Conservation (phyloP, 1,139 yeast genomes). For the Sugiyamaella neomexicana region DNA sequence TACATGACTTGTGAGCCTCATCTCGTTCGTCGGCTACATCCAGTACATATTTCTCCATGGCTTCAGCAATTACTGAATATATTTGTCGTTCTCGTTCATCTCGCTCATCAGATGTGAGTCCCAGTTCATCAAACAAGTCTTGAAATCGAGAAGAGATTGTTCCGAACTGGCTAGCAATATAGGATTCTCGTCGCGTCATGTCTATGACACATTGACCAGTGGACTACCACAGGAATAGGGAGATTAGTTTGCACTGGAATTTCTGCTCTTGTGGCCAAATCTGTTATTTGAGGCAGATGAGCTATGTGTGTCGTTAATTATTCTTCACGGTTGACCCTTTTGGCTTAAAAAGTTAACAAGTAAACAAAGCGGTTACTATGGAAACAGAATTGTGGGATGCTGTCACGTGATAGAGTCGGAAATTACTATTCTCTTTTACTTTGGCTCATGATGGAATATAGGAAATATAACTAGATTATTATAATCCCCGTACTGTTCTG, state of each 20-base stretch:
- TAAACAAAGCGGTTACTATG: neutral
- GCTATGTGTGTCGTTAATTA: slow-evolving; percentile 1
- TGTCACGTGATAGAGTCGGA: too few species aligned
- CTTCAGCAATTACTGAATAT: slow-evolving; percentile 36
- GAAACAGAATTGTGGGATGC: too few species aligned
- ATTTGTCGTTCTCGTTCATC: slow-evolving; percentile 36
- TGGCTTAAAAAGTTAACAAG: neutral
- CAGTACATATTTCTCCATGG: slow-evolving; percentile 37
- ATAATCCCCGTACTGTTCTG: too few species aligned
- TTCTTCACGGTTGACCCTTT: neutral
- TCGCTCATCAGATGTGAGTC: slow-evolving; percentile 35
- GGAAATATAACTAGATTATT: too few species aligned
- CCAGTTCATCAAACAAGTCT: slow-evolving; percentile 40
- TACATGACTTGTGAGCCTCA: slow-evolving; percentile 30
- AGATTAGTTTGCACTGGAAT: too few species aligned
- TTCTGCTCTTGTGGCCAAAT: too few species aligned
- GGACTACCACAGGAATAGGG: too few species aligned
- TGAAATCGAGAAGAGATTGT: slow-evolving; percentile 36
- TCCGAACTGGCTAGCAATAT: slow-evolving; percentile 36
- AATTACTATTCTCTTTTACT: too few species aligned
- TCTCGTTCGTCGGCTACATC: slow-evolving; percentile 38
- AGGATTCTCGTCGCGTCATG: slow-evolving; percentile 33
- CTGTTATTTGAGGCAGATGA: neutral
- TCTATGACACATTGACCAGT: neutral
- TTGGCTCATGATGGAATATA: too few species aligned